These are phyloP conservation scores for Sporothrix brunneoviolacea DNA, from an alignment of 2,329 filamentous ascomycete species.

Conservation along the genomic window DNA sequence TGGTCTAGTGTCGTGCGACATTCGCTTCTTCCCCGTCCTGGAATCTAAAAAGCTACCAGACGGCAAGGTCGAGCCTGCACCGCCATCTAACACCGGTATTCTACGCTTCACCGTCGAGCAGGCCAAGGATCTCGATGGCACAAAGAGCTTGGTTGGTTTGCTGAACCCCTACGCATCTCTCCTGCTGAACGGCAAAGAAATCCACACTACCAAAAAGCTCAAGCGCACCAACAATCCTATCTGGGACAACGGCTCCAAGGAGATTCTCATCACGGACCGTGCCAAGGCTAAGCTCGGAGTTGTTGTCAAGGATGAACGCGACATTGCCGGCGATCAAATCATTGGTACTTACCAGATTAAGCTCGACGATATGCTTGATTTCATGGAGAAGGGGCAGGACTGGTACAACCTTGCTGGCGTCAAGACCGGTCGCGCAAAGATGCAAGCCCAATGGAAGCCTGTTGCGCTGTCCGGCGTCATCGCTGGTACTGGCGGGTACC, in stretches of 20 bases:
- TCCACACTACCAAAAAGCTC: constrained; percentile 83
- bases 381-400: constrained; percentile 87
- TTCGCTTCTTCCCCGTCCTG: constrained; percentile 93
- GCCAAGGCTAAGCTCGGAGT: constrained; percentile 85
- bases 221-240: constrained; percentile 98
- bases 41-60: constrained; percentile 65
- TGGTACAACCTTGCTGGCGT: constrained; percentile 87
- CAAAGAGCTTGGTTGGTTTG: constrained; percentile 83
- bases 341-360: constrained; percentile 93
- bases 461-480: constrained; percentile 75
- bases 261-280: constrained; percentile 89
- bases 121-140: constrained; percentile 89
- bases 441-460: constrained; percentile 92
- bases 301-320: constrained; percentile 91
- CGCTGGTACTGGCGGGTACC: constrained; percentile 77
- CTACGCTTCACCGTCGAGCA: constrained; percentile 89
- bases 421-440: constrained; percentile 78
- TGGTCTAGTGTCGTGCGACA: constrained; percentile 70
- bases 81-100: constrained; percentile 90
- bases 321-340: constrained; percentile 73
- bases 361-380: constrained; percentile 83
- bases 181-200: constrained; percentile 84
- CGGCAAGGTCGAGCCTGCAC: constrained; percentile 71
- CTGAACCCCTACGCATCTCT: constrained; percentile 88
- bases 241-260: constrained; percentile 87